These are phyloP conservation scores for Arachis monticola DNA, from an alignment of 331 rosid genomes.

Conservation along the genomic window DNA sequence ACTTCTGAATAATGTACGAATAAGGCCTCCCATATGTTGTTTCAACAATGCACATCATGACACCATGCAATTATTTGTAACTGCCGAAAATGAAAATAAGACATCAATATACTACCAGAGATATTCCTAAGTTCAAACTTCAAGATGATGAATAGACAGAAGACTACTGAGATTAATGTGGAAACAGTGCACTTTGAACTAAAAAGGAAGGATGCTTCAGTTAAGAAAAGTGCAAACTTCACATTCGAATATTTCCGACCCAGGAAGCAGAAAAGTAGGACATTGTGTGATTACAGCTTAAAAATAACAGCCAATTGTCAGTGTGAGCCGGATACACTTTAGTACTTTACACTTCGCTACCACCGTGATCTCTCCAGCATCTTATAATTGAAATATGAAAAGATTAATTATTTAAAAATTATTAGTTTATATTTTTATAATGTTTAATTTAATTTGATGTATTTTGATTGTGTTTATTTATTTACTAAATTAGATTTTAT, in stretches of 20 bases:
- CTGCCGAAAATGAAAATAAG: not conserved
- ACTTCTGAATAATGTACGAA: not conserved
- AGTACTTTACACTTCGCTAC: too few relatives aligned
- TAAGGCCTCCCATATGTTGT: not conserved
- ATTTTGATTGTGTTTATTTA: too few relatives aligned
- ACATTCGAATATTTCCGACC: not conserved
- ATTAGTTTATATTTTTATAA: too few relatives aligned
- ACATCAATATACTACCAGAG: not conserved
- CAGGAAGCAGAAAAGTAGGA: not conserved
- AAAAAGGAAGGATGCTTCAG: not conserved
- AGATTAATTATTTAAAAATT: too few relatives aligned
- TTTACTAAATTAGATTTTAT: too few relatives aligned
- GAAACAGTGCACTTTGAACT: not conserved
- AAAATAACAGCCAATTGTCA: not conserved
- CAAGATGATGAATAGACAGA: not conserved
- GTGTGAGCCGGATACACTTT: too few relatives aligned
- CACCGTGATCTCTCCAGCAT: too few relatives aligned
- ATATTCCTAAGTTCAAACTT: not conserved
- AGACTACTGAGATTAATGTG: not conserved
- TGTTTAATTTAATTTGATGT: too few relatives aligned
- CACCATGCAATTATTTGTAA: not conserved
- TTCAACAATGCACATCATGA: not conserved
- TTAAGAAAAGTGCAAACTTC: constrained; percentile 18
- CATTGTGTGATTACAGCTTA: not conserved
- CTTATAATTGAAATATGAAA: too few relatives aligned